Evolutionary conservation across 208 protist species (phyloP).

Genomic region (Trypanosoma grayi): DNA sequence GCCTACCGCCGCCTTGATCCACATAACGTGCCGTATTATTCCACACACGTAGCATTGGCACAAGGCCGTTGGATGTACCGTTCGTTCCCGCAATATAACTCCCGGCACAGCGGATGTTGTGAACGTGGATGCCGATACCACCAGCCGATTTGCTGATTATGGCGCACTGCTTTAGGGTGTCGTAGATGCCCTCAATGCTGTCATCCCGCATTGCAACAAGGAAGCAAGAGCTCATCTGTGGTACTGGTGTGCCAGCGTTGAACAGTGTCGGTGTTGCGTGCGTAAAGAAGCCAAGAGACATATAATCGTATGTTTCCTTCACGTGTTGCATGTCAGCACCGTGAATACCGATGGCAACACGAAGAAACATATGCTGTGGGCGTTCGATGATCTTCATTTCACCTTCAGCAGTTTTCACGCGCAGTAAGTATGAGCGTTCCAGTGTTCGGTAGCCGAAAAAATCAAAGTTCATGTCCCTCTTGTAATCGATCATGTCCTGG

Average conservation of each 20-base stretch:
- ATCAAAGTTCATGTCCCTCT: conserved; percentile 96
- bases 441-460: conserved; percentile 99
- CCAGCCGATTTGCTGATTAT: conserved; percentile 98
- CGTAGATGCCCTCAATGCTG: conserved; percentile 99
- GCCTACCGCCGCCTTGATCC: conserved; percentile 97
- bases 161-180: conserved; percentile 98
- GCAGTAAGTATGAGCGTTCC: conserved; percentile 98
- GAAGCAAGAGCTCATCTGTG: conserved; percentile 98
- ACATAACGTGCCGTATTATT: conserved; percentile 99
- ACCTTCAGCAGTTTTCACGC: conserved; percentile 68
- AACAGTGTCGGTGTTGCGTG: conserved; percentile 99
- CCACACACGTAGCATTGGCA: conserved; percentile 99
- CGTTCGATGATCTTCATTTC: conserved; percentile 94
- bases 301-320: conserved; percentile 96
- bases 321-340: conserved; percentile 88
- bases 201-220: conserved; percentile 98
- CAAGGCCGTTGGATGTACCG: conserved; percentile 96
- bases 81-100: conserved; percentile 99
- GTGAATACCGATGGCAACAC: conserved; percentile 98
- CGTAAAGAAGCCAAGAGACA: conserved; percentile 95
- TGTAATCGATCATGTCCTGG: conserved; percentile 93
- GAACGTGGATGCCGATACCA: conserved; percentile 97
- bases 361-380: conserved; percentile 99
- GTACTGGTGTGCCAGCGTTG: conserved; percentile 96
- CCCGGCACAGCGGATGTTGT: conserved; percentile 95